A percentile compares a stretch with the other conserved stretches of the same genome.
Evolutionary conservation across 345 rosid species (phyloP).

Genomic region (Limnanthes douglasii): DNA sequence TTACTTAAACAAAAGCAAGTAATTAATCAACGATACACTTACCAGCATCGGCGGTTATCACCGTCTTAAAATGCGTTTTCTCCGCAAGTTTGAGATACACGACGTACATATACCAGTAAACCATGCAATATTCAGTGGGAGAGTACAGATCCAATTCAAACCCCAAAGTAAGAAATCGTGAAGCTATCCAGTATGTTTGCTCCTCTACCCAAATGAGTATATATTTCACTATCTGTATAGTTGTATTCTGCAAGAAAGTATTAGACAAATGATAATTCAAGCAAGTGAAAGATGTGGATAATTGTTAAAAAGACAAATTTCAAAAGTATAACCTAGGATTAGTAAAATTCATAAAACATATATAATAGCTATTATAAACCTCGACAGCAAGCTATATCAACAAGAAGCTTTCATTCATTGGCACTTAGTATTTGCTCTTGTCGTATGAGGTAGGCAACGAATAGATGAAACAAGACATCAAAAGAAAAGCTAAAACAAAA

Average conservation of each 20-base stretch:
- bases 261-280: too few species aligned
- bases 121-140: conserved; percentile 81
- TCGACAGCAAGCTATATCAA: too few species aligned
- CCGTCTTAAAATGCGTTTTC: conserved; percentile 52
- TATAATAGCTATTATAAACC: too few species aligned
- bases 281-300: too few species aligned
- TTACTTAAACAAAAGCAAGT: conserved; percentile 2
- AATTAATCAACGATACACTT: conserved; percentile 4
- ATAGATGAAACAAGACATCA: too few species aligned
- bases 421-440: too few species aligned
- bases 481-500: too few species aligned
- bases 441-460: too few species aligned
- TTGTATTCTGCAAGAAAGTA: conserved; percentile 52
- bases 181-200: conserved; percentile 92
- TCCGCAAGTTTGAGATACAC: conserved; percentile 71
- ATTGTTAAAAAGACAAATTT: too few species aligned
- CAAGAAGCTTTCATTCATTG: too few species aligned
- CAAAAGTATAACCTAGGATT: too few species aligned
- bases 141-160: conserved; percentile 94
- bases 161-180: conserved; percentile 74
- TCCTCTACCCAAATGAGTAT: conserved; percentile 83
- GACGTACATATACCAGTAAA: conserved; percentile 76
- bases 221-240: conserved; percentile 31
- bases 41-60: conserved; percentile 25
- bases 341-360: too few species aligned